Conservation (phyloP, 2,329 filamentous ascomycete genomes). For the Diplodia sapinea region DNA sequence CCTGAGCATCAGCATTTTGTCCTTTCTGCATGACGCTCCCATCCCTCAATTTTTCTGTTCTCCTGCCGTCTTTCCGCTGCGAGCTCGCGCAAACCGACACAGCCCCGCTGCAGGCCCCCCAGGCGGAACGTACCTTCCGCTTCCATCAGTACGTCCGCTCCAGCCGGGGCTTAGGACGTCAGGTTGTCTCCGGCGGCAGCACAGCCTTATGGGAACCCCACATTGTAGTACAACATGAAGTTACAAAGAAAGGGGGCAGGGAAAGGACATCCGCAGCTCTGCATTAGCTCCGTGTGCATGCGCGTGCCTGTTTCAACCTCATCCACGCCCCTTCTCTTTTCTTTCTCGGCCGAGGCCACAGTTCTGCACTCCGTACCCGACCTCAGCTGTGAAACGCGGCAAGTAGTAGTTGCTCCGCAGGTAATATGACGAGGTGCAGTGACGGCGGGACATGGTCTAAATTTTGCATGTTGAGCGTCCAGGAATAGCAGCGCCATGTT, state of each 20-base stretch:
- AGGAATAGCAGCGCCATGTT: no score
- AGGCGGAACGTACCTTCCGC: background rate
- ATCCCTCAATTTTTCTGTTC: background rate
- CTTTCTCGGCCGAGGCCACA: no score
- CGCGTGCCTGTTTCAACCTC: background rate
- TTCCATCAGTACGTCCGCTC: background rate
- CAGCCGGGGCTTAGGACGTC: background rate
- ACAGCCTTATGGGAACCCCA: background rate
- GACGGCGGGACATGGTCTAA: no score
- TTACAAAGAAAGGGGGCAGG: background rate
- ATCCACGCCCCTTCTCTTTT: no score
- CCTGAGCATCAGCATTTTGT: background rate
- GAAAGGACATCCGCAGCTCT: background rate
- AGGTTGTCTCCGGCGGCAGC: background rate
- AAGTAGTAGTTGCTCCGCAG: no score
- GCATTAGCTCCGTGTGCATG: background rate
- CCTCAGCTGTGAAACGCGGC: no score
- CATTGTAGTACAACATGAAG: background rate
- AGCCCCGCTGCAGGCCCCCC: background rate
- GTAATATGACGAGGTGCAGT: no score
- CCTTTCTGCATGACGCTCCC: background rate
- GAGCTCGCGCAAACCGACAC: background rate
- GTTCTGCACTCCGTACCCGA: no score
- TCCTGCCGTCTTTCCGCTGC: background rate
- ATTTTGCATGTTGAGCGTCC: no score